Conservation (phyloP, 2,329 filamentous ascomycete genomes). For the Penicillium rolfsii region DNA sequence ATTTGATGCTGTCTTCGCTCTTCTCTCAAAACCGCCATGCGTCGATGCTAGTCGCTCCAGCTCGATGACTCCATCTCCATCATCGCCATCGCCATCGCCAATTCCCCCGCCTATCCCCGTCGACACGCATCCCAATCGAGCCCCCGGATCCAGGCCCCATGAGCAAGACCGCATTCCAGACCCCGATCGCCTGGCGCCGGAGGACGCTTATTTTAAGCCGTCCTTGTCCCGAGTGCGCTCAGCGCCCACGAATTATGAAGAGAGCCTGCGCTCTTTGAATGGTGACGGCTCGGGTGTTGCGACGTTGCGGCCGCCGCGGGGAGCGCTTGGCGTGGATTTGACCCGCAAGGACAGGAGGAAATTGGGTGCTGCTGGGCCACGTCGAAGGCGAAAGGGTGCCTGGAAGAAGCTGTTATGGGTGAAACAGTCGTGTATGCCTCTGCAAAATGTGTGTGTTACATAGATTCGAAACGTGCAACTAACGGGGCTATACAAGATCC, state of each 20-base stretch:
- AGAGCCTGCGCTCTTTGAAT: conserved; percentile 38
- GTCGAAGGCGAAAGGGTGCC: conserved; percentile 68
- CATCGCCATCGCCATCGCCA: conserved; percentile 41
- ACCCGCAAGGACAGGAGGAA: conserved; percentile 52
- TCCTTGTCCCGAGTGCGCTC: conserved; percentile 62
- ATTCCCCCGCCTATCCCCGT: conserved; percentile 51
- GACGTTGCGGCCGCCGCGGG: conserved; percentile 47
- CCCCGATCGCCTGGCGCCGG: conserved; percentile 74
- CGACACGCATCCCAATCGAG: conserved; percentile 51
- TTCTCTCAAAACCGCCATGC: conserved; percentile 31
- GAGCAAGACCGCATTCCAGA: conserved; percentile 52
- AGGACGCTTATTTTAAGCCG: conserved; percentile 74
- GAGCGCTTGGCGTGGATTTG: conserved; percentile 42
- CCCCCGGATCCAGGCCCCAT: conserved; percentile 41
- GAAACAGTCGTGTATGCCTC: conserved; percentile 79
- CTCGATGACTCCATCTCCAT: conserved; percentile 41
- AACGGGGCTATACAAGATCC: conserved; percentile 62
- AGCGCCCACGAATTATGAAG: conserved; percentile 44
- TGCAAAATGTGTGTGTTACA: background rate
- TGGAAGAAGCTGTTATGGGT: conserved; percentile 99
- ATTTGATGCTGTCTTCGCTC: conserved; percentile 3
- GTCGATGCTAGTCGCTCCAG: conserved; percentile 31
- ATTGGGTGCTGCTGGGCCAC: conserved; percentile 63
- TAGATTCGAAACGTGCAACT: background rate
- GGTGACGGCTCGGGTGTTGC: conserved; percentile 50